Evolutionary conservation across 2,329 filamentous ascomycete genomes (phyloP).

Genomic region (Fusarium tupiense): DNA sequence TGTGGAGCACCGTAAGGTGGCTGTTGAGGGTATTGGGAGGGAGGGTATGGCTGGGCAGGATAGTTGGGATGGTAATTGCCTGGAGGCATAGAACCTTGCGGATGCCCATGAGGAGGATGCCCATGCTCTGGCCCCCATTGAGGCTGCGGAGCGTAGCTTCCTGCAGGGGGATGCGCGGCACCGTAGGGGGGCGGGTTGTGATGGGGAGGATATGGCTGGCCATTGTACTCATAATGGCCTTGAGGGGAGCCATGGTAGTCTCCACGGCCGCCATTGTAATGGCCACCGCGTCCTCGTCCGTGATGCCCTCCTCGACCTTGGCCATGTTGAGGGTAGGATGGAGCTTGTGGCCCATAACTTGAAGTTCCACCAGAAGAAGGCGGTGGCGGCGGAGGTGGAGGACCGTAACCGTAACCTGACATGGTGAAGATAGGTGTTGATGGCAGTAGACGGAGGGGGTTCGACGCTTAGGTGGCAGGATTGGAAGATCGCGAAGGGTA

Average conservation of each 20-base stretch:
- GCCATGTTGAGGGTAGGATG: slow-evolving; percentile 51
- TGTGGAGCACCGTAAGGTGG: slow-evolving; percentile 55
- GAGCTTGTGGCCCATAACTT: slow-evolving; percentile 53
- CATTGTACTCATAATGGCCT: slow-evolving; percentile 56
- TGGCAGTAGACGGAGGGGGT: neutral
- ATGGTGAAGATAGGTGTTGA: slow-evolving; percentile 44
- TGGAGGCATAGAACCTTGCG: slow-evolving; percentile 59
- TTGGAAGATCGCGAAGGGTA: neutral
- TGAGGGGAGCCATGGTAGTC: slow-evolving; percentile 54
- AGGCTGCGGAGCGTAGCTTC: slow-evolving; percentile 51
- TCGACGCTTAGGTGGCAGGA: neutral
- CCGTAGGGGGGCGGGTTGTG: slow-evolving; percentile 46
- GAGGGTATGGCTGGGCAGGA: slow-evolving; percentile 62
- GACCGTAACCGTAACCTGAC: slow-evolving; percentile 64
- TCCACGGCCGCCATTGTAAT: slow-evolving; percentile 50
- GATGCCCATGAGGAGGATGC: slow-evolving; percentile 56
- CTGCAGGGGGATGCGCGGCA: slow-evolving; percentile 49
- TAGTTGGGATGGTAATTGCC: slow-evolving; percentile 69
- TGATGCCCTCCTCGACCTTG: slow-evolving; percentile 50
- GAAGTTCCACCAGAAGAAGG: slow-evolving; percentile 45
- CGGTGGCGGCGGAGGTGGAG: slow-evolving; percentile 60
- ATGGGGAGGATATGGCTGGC: slow-evolving; percentile 50
- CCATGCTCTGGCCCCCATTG: slow-evolving; percentile 55
- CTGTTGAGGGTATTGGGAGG: slow-evolving; percentile 55
- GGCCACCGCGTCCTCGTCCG: slow-evolving; percentile 53